Base-by-base conservation (phyloP, 2,329 filamentous ascomycete genomes). In the Hypoxylon sp. region DNA sequence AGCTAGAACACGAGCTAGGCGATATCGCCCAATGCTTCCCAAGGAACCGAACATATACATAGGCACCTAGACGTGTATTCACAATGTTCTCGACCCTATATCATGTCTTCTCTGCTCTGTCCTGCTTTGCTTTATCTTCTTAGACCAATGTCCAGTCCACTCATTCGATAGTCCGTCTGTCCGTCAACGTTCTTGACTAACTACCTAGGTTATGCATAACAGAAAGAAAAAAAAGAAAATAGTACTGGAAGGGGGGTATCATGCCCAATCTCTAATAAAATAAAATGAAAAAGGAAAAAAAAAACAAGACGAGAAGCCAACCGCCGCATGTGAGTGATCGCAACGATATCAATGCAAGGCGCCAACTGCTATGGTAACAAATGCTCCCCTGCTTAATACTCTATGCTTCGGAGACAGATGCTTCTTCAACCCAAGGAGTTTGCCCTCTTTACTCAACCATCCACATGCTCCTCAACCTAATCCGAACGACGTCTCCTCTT, bases 401-500 rank as follows among this genome's bases (percentile, higher is more conserved):
- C 39, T 44, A 17, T 39, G 39, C 54, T 56, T 44, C 13, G 5
- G 31, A 56, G 19, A 17, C 11, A 46, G 39, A 56, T 39, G 19
- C 33, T 22, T 13, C 44, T 37, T 55, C 24, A 31, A 19, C 22
- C 19, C n/a, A 17, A 11, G 24, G 26, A 39, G 6, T 54, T 44
- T 13, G 14, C 10, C 31, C 37, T 33, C 17, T n/a, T 11, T 6
- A 14, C 37, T 47, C 13, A 5, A 19, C 24, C 39, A 42, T 46
- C 9, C 35, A 46, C 0, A 3, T 4, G 2, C 37, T 31, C 8
- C 9, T 70, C 59, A 74, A 13, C 73, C 73, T 5, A 76, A 67
- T 46, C 72, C 72, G 33, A 76, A 71, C 8, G 63, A 26, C 19
- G 70, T 60, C 50, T 76, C 74, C 55, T 75, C 75, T 33, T 75